These are phyloP conservation scores for Corynespora cassiicola DNA, from an alignment of 2,329 filamentous ascomycete species.

Conservation along the genomic window DNA sequence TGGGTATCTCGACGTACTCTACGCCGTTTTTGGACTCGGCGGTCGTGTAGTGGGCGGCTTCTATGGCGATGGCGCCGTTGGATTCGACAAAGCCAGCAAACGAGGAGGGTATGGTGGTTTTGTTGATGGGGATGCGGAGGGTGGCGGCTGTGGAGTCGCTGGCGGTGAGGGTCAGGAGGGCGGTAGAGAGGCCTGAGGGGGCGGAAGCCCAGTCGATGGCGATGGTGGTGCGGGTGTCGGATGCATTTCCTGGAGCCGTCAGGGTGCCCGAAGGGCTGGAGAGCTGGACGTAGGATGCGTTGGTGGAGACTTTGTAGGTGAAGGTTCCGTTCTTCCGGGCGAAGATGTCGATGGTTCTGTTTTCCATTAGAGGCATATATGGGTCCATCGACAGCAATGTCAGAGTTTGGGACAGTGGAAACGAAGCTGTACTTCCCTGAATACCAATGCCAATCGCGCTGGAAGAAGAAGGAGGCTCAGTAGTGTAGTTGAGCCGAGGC, in stretches of 20 bases:
- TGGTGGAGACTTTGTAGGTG: conserved; percentile 6
- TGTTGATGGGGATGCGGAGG: conserved; percentile 14
- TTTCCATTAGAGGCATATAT: conserved; percentile 8
- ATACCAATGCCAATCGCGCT: conserved; percentile 66
- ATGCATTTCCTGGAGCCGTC: conserved; percentile 9
- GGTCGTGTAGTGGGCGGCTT: conserved; percentile 12
- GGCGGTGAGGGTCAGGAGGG: conserved; percentile 12
- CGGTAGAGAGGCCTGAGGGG: conserved; percentile 8
- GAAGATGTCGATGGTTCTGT: conserved; percentile 18
- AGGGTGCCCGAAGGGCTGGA: conserved; percentile 12
- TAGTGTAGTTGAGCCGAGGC: conserved; percentile 3
- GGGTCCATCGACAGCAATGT: conserved; percentile 16
- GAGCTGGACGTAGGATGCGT: conserved; percentile 12
- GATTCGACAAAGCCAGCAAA: conserved; percentile 20
- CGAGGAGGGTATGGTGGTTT: conserved; percentile 10
- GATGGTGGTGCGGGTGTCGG: conserved; percentile 13
- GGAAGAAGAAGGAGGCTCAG: conserved; percentile 62
- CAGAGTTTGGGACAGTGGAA: conserved; percentile 60
- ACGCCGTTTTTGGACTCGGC: conserved; percentile 1
- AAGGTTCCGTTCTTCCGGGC: conserved; percentile 9
- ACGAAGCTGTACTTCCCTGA: conserved; percentile 67
- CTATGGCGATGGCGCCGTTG: conserved; percentile 11
- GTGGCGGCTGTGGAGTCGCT: conserved; percentile 7
- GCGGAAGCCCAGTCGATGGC: conserved; percentile 13
- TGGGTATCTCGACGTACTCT: conserved; percentile 5